These are phyloP conservation scores for Aureobasidium sp. DNA, from an alignment of 2,329 filamentous ascomycete genomes.

Conservation along the genomic window DNA sequence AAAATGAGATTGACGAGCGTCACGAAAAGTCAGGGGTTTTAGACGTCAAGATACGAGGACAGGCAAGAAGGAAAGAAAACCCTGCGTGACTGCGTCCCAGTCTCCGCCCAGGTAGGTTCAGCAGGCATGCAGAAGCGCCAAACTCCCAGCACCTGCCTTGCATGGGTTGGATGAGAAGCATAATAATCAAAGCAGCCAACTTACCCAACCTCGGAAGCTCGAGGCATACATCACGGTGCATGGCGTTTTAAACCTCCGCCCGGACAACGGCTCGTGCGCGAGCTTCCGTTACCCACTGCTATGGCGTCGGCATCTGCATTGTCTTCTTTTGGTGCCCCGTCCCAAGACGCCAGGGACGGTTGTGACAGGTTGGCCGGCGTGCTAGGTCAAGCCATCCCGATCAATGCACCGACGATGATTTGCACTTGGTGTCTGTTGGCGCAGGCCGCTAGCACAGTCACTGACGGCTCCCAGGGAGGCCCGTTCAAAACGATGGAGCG, in stretches of 20 bases:
- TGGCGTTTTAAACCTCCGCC: constrained; percentile 14
- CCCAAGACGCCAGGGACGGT: constrained; percentile 16
- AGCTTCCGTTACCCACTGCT: constrained; percentile 16
- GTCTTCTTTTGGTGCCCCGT: constrained; percentile 13
- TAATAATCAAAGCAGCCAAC: constrained; percentile 1
- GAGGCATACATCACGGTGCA: constrained; percentile 13
- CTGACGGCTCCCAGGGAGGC: constrained; percentile 12
- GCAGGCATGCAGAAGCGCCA: constrained; percentile 5
- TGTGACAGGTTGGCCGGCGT: constrained; percentile 16
- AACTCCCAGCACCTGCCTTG: constrained; percentile 9
- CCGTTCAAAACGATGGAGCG: constrained; percentile 13
- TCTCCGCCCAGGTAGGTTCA: constrained; percentile 3
- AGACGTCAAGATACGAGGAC: not conserved
- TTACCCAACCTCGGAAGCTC: not conserved
- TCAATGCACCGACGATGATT: constrained; percentile 15
- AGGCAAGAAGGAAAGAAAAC: not conserved
- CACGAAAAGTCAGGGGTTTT: constrained; percentile 10
- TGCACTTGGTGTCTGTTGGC: constrained; percentile 13
- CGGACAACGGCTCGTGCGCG: constrained; percentile 15
- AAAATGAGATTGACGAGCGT: constrained; percentile 1
- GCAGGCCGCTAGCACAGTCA: constrained; percentile 15
- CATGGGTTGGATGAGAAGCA: not conserved
- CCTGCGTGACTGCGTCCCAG: not conserved
- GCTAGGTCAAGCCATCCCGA: constrained; percentile 13
- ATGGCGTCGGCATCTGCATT: constrained; percentile 16